Evolutionary conservation across 2,329 filamentous ascomycete species (phyloP).

Genomic region (Botrytis medusae): DNA sequence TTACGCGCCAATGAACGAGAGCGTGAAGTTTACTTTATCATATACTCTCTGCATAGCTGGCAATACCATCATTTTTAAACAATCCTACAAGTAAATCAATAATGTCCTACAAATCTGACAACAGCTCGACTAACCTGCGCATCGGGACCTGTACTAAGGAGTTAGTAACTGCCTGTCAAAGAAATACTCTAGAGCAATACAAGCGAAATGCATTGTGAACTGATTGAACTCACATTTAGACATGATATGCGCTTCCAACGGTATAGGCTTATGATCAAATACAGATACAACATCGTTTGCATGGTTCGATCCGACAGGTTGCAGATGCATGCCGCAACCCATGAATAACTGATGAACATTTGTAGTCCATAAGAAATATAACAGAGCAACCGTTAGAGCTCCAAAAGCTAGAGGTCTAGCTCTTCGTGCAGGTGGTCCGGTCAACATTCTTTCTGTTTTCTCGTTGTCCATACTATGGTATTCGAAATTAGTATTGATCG

Average conservation of each 20-base stretch:
- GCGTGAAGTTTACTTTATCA: slow-evolving; percentile 84
- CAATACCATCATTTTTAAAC: slow-evolving; percentile 75
- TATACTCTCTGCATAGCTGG: slow-evolving; percentile 81
- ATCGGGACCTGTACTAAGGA: slow-evolving; percentile 67
- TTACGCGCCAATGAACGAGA: slow-evolving; percentile 76
- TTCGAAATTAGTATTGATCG: slow-evolving; percentile 24
- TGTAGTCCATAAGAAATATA: slow-evolving; percentile 30
- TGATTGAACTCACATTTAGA: slow-evolving; percentile 57
- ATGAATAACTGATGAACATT: slow-evolving; percentile 19
- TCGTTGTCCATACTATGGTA: slow-evolving; percentile 26
- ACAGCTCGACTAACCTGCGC: slow-evolving; percentile 54
- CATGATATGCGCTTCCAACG: slow-evolving; percentile 94
- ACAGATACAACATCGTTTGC: background rate
- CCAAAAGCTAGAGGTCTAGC: slow-evolving; percentile 29
- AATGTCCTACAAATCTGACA: background rate
- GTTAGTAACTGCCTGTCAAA: background rate
- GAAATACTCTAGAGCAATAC: background rate
- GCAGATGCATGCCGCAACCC: slow-evolving; percentile 1
- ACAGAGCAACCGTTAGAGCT: slow-evolving; percentile 30
- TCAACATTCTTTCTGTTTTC: slow-evolving; percentile 27
- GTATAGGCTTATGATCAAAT: slow-evolving; percentile 51
- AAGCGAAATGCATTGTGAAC: background rate
- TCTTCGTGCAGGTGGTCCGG: slow-evolving; percentile 26
- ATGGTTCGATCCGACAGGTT: background rate
- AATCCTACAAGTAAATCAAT: slow-evolving; percentile 54